phyloP scores from a whole-genome alignment of 176 grass and related monocot genomes.

The Cenchrus fungigraminus region DNA sequence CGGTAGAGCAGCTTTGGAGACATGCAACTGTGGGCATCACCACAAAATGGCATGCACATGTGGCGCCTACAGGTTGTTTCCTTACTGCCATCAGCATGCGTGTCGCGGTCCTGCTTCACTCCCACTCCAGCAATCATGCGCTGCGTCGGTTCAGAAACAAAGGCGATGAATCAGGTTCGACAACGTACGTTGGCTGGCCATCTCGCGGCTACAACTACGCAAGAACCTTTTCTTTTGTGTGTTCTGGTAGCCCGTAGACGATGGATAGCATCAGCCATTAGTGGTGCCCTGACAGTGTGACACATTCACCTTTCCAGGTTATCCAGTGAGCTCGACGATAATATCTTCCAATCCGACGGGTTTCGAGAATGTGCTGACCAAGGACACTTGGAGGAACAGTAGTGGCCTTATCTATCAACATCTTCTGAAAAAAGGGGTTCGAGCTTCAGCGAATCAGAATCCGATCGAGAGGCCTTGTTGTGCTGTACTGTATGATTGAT shows the following conservation, averaged over 20 bases:
- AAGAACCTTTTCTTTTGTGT: neutral
- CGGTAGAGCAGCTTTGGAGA: neutral
- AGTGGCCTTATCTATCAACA: neutral
- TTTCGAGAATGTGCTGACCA: slow-evolving; percentile 26
- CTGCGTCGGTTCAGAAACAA: neutral
- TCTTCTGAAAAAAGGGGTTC: neutral
- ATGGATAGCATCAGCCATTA: neutral
- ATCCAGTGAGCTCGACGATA: neutral
- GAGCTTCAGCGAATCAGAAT: neutral
- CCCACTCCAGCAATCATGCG: slow-evolving; percentile 25
- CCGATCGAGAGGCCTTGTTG: neutral
- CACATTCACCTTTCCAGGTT: neutral
- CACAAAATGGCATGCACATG: slow-evolving; percentile 16
- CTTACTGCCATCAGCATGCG: slow-evolving; percentile 15
- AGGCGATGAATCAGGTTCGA: neutral
- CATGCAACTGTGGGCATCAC: slow-evolving; percentile 1
- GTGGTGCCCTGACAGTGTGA: neutral
- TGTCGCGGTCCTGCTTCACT: neutral
- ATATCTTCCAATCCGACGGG: neutral
- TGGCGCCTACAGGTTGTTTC: slow-evolving; percentile 21
- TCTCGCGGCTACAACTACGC: neutral
- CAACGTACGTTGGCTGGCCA: neutral
- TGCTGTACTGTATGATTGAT: neutral
- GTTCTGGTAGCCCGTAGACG: slow-evolving; percentile 25
- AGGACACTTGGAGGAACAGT: neutral